Evolutionary conservation across 108 stramenopile genomes (phyloP).

Genomic region (Fragilariopsis cylindrus): DNA sequence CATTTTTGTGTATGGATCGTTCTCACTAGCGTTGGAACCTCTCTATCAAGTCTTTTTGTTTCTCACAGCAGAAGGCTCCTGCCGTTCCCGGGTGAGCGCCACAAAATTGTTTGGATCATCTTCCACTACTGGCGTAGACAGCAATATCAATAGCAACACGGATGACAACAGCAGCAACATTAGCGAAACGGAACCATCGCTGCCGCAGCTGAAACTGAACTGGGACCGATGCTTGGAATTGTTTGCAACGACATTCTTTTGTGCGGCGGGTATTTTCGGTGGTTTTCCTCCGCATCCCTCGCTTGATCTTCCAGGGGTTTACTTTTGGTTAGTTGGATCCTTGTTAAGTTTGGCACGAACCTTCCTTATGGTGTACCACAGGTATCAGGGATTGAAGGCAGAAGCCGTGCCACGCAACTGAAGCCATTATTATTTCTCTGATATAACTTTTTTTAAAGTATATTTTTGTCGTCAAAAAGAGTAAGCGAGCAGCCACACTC

Average conservation of each 20-base stretch:
- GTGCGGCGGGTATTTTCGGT: background rate
- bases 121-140: background rate
- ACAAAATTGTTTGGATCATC: constrained; percentile 5
- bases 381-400: background rate
- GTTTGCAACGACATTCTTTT: background rate
- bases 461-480: too few species aligned
- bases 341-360: background rate
- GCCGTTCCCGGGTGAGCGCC: background rate
- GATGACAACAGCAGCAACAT: background rate
- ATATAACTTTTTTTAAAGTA: too few species aligned
- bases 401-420: background rate
- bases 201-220: background rate
- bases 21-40: background rate
- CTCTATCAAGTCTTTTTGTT: background rate
- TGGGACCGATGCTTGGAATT: background rate
- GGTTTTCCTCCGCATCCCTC: background rate
- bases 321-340: background rate
- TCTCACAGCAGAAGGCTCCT: background rate
- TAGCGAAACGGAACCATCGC: background rate
- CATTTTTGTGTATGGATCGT: background rate
- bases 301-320: background rate
- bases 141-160: too few species aligned
- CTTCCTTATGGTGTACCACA: background rate
- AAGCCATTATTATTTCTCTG: too few species aligned
- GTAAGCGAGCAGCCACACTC: too few species aligned